Evolutionary conservation across 345 rosid genomes (phyloP).

Genomic region (Pugionium cornutum): DNA sequence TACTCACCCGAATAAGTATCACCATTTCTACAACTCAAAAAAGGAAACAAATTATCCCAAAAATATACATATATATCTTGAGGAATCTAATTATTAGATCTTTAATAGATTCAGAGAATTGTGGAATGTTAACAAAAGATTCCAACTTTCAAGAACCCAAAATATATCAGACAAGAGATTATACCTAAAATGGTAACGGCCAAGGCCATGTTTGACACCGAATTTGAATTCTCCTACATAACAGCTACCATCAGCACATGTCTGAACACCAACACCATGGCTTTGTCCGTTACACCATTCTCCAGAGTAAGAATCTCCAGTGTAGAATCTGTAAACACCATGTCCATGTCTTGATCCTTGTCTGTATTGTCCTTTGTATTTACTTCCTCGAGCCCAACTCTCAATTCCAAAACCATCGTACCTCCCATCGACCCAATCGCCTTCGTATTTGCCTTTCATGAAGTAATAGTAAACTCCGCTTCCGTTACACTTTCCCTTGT

Average conservation of each 20-base stretch:
- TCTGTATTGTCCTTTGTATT: conserved; percentile 32
- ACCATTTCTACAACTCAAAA: conserved; percentile 56
- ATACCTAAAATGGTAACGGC: conserved; percentile 70
- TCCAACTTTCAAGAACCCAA: conserved; percentile 10
- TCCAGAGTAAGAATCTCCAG: conserved; percentile 60
- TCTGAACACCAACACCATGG: conserved; percentile 30
- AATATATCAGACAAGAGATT: not conserved
- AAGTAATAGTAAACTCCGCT: no score
- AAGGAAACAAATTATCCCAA: not conserved
- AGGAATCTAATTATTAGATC: no score
- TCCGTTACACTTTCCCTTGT: no score
- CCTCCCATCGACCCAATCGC: conserved; percentile 12
- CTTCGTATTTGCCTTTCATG: no score
- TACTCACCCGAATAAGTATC: conserved; percentile 83
- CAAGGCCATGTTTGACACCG: conserved; percentile 71
- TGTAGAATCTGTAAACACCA: conserved; percentile 71
- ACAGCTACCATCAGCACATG: conserved; percentile 33
- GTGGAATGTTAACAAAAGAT: not conserved
- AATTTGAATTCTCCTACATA: conserved; percentile 25
- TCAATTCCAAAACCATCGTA: conserved; percentile 80
- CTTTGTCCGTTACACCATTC: conserved; percentile 34
- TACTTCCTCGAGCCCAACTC: conserved; percentile 88
- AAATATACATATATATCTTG: no score
- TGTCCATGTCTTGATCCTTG: conserved; percentile 70
- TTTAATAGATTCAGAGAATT: not conserved